Evolutionary conservation across 208 protist species (phyloP), one percentile per base, ranked within the genome.

Genomic region (Wallacemonas rigidus): DNA sequence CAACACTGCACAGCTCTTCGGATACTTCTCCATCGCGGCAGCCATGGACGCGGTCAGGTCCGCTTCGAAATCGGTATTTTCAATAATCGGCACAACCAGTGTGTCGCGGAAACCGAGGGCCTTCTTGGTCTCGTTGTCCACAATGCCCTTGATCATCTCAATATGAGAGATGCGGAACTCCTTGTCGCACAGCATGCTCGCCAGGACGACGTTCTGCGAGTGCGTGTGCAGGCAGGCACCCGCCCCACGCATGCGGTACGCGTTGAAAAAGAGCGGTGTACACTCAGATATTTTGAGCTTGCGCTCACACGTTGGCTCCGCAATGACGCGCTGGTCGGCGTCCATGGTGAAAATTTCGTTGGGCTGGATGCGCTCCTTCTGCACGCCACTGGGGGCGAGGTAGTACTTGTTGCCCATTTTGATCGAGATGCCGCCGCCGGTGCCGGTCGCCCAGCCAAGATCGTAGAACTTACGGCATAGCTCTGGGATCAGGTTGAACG

Each of bases 91-190:
- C 11, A 99, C 83, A 8, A 98, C 85, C 38, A 98, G 83, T n/a
- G 80, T 86, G 74, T 97, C 89, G 53, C 92, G 83, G 69, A 93
- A 98, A 58, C 86, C 74, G 17, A 91, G 72, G 26, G 85, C 85
- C 36, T 86, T 90, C 57, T 85, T 82, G 2, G 72, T 89, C n/a
- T 63, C 74, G 50, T 77, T 75, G 57, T 61, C 57, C 35, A 57
- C 51, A 60, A 97, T 90, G 47, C 93, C 89, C 80, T 98, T 99
- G 68, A 98, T 98, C 97, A 98, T 98, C 75, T 99, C 96, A 55
- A 97, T 74, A 76, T 98, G 89, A 12, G 94, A 98, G 63, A 98
- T 97, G 56, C 90, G 77, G 76, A 99, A 98, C 80, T 98, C 96
- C 36, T 87, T 92, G 39, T 89, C 88, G 76, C 72, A 97, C 68